Conservation (phyloP, 139 green algal species). For the Zygnema circumcarinatum region DNA sequence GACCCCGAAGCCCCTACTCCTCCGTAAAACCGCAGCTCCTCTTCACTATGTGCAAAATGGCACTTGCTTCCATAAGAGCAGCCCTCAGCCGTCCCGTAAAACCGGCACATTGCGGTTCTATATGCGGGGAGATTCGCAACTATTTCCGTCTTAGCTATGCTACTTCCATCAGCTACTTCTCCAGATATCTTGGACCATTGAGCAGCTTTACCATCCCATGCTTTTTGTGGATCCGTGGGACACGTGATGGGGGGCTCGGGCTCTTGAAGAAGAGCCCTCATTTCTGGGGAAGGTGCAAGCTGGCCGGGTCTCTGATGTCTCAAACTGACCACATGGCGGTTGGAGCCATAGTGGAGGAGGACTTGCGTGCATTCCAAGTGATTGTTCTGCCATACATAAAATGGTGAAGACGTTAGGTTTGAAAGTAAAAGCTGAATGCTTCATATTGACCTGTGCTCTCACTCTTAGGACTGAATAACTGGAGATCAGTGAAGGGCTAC, state of each 20-base stretch:
- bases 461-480: background rate
- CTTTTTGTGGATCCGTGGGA: background rate
- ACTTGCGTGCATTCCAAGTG: slow-evolving; percentile 35
- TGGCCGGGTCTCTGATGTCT: slow-evolving; percentile 24
- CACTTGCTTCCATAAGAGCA: slow-evolving; percentile 34
- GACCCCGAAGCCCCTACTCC: background rate
- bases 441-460: background rate
- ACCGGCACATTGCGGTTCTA: slow-evolving; percentile 21
- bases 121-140: slow-evolving; percentile 1
- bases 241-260: background rate
- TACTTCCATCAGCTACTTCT: slow-evolving; percentile 1
- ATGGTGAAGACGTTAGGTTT: background rate
- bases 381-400: slow-evolving; percentile 31
- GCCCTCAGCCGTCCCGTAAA: slow-evolving; percentile 6
- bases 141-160: background rate
- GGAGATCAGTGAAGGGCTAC: background rate
- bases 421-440: background rate
- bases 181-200: background rate
- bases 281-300: slow-evolving; percentile 27
- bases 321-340: slow-evolving; percentile 24
- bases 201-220: background rate
- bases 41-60: slow-evolving; percentile 40
- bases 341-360: slow-evolving; percentile 30
- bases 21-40: slow-evolving; percentile 28
- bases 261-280: slow-evolving; percentile 35